phyloP scores from a whole-genome alignment of 345 rosid genomes.

The Populus nigra region DNA sequence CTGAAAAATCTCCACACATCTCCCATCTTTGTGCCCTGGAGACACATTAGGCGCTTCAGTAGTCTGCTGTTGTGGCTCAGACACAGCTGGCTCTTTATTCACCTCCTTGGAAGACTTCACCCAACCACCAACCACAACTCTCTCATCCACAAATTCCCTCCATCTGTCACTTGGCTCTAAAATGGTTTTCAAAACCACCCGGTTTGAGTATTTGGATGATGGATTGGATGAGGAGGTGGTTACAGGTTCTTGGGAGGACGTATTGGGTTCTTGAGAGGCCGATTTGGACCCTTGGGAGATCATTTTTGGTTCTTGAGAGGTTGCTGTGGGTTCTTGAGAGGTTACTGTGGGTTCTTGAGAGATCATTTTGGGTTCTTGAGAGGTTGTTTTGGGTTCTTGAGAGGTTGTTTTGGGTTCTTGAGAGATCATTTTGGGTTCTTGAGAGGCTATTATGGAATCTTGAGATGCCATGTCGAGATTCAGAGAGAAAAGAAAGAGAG shows the following conservation, averaged over 20 bases:
- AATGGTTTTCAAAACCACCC: conserved; percentile 57
- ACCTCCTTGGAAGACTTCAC: conserved; percentile 68
- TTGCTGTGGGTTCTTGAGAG: too few species aligned
- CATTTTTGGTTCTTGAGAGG: neutral
- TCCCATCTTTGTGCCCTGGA: conserved; percentile 32
- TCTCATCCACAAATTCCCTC: conserved; percentile 39
- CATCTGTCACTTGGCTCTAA: conserved; percentile 49
- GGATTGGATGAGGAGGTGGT: conserved; percentile 5
- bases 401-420: conserved; percentile 15
- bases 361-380: neutral
- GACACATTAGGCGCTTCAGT: conserved; percentile 12
- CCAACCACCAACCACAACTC: conserved; percentile 86
- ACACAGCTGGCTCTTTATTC: conserved; percentile 36
- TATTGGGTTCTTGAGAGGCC: neutral
- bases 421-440: neutral
- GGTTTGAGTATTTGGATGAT: conserved; percentile 49
- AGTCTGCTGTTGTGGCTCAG: conserved; percentile 15
- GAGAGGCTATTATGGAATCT: conserved; percentile 16
- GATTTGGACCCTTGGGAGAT: conserved; percentile 4
- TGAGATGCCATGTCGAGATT: neutral
- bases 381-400: neutral
- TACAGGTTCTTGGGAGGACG: neutral
- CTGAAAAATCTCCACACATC: conserved; percentile 65
- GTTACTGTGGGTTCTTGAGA: neutral
- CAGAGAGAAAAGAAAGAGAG: neutral